Evolutionary conservation across 768 basidiomycete genomes (phyloP), one percentile per base, ranked within the genome.

Genomic region (Guyanaporus albipodus): DNA sequence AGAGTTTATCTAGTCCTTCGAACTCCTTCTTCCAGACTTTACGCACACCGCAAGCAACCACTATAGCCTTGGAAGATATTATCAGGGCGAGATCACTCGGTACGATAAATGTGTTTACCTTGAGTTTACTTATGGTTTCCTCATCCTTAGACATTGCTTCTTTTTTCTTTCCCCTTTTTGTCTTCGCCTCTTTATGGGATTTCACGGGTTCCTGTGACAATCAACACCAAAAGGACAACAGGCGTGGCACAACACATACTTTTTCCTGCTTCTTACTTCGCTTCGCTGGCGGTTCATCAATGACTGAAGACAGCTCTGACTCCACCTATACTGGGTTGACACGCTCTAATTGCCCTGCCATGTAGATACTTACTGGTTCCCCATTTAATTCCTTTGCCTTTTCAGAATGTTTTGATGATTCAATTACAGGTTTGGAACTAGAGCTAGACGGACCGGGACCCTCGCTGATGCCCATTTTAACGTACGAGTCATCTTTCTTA

Each of bases 1-100:
- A 72, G 0, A 82, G 73, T 8, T 68, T 71, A 34, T 78, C 75
- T 31, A 80, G 58, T 45, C 73, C 82, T 54, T 79, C 67, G 55
- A 91, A 85, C 46, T 88, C 77, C 59, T 79, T 87, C 8, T 76
- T 73, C 89, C 89, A 92, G 6, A 77, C 70, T 63, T 83, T 90
- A 48, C 87, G 80, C 15, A 86, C 73, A 6, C 89, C 89, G 52
- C 90, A 91, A 2, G 86, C 85, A 12, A 76, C 62, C 1, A 92
- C 79, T 12, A 87, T 65, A 14, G 80, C 71, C 88, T 90, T 12
- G 23, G 34, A 38, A 34, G 45, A 27, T 49, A 6, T 10, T n/a
- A n/a, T n/a, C n/a, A n/a, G n/a, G n/a, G n/a, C n/a, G n/a, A n/a
- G n/a, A n/a, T n/a, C n/a, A n/a, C n/a, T n/a, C n/a, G n/a, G n/a